Base-by-base conservation (phyloP, 805 yeast species). In the Candida parachauliodes region DNA sequence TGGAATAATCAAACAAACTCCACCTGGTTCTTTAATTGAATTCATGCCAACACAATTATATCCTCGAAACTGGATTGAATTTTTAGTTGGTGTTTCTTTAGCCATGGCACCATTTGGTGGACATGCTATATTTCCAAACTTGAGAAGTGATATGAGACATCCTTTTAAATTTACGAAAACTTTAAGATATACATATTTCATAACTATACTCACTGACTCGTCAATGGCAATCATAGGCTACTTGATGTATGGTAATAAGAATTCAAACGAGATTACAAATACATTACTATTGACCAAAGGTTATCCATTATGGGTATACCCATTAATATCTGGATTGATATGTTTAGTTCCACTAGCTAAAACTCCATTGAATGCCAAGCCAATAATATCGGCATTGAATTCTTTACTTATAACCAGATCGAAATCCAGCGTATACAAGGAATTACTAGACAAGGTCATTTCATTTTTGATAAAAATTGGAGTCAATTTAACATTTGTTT, bases 291-390 rank as follows among this genome's bases (percentile, higher is more conserved):
- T 63, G 26, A 59, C 69, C 10, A 50, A 57, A n/a, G 74, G 76
- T 2, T 76, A 74, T 46, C 81, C 81, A 0, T 8, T 42, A 2
- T 71, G 72, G 70, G 58, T 70, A 5, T 62, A 68, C 31, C 70
- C 70, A 1, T 38, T 74, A 18, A 67, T 88, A 31, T 80, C 88
- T 32, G 70, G 73, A 0, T 62, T 84, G 28, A 83, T 88, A 74
- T 84, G 94, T n/a, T 47, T 87, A 5, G 76, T 88, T 17, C 95
- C 96, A 1, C 57, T 88, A 21, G 86, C 96, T 2, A 88, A 88
- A 51, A 74, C 88, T 1, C 95, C 96, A 0, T 68, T 88, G 28
- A 82, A 81, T 47, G 85, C 89, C 9, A 77, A 88, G 51, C 96
- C 96, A 0, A 79, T 88, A 20, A 76, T 85, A 22, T 71, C 89